phyloP scores from a whole-genome alignment of 768 basidiomycete genomes.

The Podaxis sp. region DNA sequence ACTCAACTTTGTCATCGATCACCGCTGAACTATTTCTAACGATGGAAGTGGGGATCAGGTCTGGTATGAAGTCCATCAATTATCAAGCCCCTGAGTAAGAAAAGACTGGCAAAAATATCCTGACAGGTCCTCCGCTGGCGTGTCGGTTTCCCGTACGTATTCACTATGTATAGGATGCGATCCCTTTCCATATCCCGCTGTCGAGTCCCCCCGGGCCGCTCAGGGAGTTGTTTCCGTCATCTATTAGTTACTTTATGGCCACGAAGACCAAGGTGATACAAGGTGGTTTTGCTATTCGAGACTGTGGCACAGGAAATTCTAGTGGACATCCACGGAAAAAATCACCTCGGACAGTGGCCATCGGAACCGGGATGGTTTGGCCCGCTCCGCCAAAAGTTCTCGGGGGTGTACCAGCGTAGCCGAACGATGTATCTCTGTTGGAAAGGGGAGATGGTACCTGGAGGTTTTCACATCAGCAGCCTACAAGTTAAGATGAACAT shows the following conservation, averaged over 20 bases:
- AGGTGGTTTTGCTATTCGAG: constrained; percentile 18
- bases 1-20: constrained; percentile 47
- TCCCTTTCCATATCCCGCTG: constrained; percentile 62
- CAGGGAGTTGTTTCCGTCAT: constrained; percentile 37
- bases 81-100: constrained; percentile 33
- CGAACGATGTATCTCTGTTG: constrained; percentile 45
- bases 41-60: constrained; percentile 32
- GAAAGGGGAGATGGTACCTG: constrained; percentile 47
- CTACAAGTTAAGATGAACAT: constrained; percentile 50
- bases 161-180: constrained; percentile 46
- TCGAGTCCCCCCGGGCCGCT: constrained; percentile 44
- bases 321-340: constrained; percentile 37
- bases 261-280: background rate
- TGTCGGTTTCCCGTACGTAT: constrained; percentile 38
- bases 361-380: constrained; percentile 48
- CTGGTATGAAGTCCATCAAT: constrained; percentile 39
- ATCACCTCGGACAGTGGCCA: constrained; percentile 33
- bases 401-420: constrained; percentile 13
- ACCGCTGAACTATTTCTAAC: constrained; percentile 51
- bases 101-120: background rate
- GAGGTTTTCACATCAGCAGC: constrained; percentile 43
- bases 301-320: constrained; percentile 46
- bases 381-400: constrained; percentile 29
- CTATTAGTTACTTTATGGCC: constrained; percentile 22
- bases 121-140: background rate